Conservation (phyloP, 2,329 filamentous ascomycete species). For the Samsoniella hepiali region DNA sequence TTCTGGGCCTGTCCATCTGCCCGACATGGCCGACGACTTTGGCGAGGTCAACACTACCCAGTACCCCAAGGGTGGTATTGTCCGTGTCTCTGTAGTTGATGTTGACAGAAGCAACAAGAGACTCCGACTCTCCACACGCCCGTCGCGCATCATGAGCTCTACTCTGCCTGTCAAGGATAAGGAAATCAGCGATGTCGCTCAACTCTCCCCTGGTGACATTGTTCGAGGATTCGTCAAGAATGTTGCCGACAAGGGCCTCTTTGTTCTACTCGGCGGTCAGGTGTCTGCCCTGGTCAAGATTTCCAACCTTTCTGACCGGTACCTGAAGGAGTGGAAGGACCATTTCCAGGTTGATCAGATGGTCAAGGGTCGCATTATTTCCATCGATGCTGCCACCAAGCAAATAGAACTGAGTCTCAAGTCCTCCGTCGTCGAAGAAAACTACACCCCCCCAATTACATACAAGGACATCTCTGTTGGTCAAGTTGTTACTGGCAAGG, state of each 20-base stretch:
- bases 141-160: slow-evolving; percentile 86
- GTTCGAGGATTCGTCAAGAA: slow-evolving; percentile 91
- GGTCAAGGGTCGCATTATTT: slow-evolving; percentile 79
- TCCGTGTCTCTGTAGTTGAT: slow-evolving; percentile 80
- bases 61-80: slow-evolving; percentile 78
- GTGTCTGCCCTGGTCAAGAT: slow-evolving; percentile 82
- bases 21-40: slow-evolving; percentile 85
- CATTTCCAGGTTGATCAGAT: slow-evolving; percentile 85
- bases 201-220: slow-evolving; percentile 73
- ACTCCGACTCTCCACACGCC: slow-evolving; percentile 74
- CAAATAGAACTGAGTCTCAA: slow-evolving; percentile 87
- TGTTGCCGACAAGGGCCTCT: slow-evolving; percentile 83
- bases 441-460: slow-evolving; percentile 70
- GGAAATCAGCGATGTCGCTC: slow-evolving; percentile 68
- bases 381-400: slow-evolving; percentile 63
- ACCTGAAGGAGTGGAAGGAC: slow-evolving; percentile 93
- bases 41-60: slow-evolving; percentile 71
- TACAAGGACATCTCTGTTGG: slow-evolving; percentile 76
- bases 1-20: slow-evolving; percentile 74
- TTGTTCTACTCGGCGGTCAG: slow-evolving; percentile 77
- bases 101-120: slow-evolving; percentile 83
- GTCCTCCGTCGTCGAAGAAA: slow-evolving; percentile 73
- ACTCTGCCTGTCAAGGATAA: slow-evolving; percentile 75
- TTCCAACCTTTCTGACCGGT: slow-evolving; percentile 84
- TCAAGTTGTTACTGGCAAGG: slow-evolving; percentile 81